phyloP scores from a whole-genome alignment of 2,329 filamentous ascomycete species.

The Parastagonospora avenae region DNA sequence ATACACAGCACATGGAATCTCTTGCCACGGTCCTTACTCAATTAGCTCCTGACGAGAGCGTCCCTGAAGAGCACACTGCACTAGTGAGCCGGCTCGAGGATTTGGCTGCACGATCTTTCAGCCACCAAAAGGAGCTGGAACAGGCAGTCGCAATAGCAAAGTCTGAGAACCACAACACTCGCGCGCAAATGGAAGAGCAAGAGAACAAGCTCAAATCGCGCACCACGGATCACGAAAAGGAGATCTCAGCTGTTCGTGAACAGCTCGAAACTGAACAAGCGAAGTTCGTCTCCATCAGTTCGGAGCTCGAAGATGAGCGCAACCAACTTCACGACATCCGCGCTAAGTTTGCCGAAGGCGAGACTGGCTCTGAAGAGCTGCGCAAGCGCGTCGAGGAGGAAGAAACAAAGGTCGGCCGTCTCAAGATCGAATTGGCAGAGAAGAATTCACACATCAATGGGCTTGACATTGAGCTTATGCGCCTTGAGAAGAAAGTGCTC shows the following conservation, averaged over 20 bases:
- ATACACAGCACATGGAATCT: constrained; percentile 32
- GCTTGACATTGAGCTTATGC: constrained; percentile 75
- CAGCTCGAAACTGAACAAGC: constrained; percentile 55
- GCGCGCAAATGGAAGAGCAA: constrained; percentile 47
- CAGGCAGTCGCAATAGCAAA: constrained; percentile 54
- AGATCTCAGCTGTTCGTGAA: constrained; percentile 45
- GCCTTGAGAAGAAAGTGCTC: constrained; percentile 69
- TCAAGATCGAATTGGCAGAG: constrained; percentile 74
- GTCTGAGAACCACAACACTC: constrained; percentile 53
- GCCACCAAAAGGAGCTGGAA: constrained; percentile 52
- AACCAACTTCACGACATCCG: constrained; percentile 72
- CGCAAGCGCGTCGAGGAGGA: constrained; percentile 76
- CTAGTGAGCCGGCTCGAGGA: constrained; percentile 53
- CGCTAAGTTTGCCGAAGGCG: constrained; percentile 76
- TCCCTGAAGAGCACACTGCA: constrained; percentile 45
- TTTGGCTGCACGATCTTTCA: constrained; percentile 49
- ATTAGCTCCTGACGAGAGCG: constrained; percentile 41
- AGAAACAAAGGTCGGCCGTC: constrained; percentile 69
- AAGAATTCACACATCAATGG: constrained; percentile 76
- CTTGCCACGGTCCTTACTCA: constrained; percentile 45
- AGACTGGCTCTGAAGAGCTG: constrained; percentile 80
- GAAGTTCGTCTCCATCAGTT: constrained; percentile 52
- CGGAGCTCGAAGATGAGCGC: constrained; percentile 68
- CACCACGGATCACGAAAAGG: constrained; percentile 45
- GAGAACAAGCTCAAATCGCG: constrained; percentile 45